Conservation (phyloP, 306 rosid species). For the Herpetospermum pedunculosum region DNA sequence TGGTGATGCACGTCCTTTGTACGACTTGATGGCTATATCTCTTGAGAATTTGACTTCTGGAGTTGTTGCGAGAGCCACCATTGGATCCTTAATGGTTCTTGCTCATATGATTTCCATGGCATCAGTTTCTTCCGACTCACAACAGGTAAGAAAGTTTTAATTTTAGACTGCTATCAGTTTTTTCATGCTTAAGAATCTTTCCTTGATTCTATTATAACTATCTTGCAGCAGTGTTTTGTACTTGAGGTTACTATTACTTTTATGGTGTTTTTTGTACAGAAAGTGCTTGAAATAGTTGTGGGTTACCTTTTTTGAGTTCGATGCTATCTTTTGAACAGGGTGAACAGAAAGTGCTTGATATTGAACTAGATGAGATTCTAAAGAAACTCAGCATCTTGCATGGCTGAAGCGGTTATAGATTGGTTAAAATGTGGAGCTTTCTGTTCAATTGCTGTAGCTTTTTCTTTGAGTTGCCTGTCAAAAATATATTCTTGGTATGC, state of each 20-base stretch:
- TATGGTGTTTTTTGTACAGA: background rate
- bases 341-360: background rate
- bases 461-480: background rate
- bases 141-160: constrained; percentile 45
- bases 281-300: background rate
- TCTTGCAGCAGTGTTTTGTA: background rate
- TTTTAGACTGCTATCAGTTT: background rate
- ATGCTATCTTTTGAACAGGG: background rate
- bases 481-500: background rate
- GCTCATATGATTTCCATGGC: constrained; percentile 59
- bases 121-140: constrained; percentile 32
- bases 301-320: background rate
- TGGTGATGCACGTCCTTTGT: constrained; percentile 52
- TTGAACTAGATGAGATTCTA: background rate
- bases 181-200: background rate
- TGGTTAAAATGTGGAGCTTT: background rate
- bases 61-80: constrained; percentile 56
- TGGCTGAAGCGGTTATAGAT: background rate
- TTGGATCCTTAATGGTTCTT: constrained; percentile 65
- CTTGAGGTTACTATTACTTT: background rate
- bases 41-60: constrained; percentile 78
- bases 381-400: background rate
- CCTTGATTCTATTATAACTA: background rate
- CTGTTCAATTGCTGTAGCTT: background rate
- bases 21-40: constrained; percentile 80